Base-by-base conservation (phyloP, 805 yeast species). In the Vanderwaltozyma yarrowii region DNA sequence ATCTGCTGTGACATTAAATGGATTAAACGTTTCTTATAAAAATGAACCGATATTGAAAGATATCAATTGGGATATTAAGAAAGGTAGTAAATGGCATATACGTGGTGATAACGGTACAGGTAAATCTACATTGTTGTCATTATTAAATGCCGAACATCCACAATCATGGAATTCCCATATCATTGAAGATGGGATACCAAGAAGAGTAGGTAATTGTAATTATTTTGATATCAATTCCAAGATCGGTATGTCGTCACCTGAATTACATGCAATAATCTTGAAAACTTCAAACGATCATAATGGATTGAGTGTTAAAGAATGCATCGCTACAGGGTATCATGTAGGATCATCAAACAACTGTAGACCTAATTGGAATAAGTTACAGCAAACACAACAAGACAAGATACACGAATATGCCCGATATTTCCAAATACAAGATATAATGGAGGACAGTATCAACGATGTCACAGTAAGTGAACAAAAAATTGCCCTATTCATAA, bases 121-220 rank as follows among this genome's bases (percentile, higher is more conserved):
- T 0, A 89, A 89, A 57, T 83, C 96, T 2, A 92, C 98, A 0
- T 61, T 89, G 18, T 60, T 92, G 13, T 76, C 96, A 2, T 58
- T 92, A 33, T 67, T 89, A 21, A 87, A 95, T 0, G 87, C 95
- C 4, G 98, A 89, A 50, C 98, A 89, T 56, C 98, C 98, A 1
- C 96, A 89, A 60, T 79, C 96, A 2, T 89, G 97, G 97, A 79
- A 76, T 47, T 70, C 75, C 5, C 74, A 71, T 17, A 69, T 92
- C 17, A 65, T 86, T 33, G 70, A 80, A 47, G 86, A 87, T 0
- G 69, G 69, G 24, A 30, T 33, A 9, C 72, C 77, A 8, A 70
- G 96, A 30, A 71, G 70, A 42, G 78, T 88, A 0, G 98, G 97
- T 2, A 66, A 63, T 29, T 74, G 79, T 13, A 78, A 76, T 42